Base-by-base conservation (phyloP, 805 yeast species). In the Ogataea corticis region DNA sequence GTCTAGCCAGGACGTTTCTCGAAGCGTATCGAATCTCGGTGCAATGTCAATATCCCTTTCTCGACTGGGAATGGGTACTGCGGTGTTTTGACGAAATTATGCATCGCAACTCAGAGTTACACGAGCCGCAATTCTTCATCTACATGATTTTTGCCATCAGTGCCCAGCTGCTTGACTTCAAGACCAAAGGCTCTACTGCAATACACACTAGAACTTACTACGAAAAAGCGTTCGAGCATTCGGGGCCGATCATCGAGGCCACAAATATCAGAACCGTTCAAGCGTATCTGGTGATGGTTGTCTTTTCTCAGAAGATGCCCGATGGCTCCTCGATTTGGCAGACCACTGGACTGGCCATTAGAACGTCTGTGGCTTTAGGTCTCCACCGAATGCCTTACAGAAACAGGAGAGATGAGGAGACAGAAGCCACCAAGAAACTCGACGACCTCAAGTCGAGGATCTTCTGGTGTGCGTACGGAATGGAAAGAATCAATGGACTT, bases 391-490 rank as follows among this genome's bases (percentile, higher is more conserved):
- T 53, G 29, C 62, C 66, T 1, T 61, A 52, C 31, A 40, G 54
- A 27, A 37, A 12, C 31, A 37, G 32, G 14, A 11, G 40, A 16
- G 40, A 37, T 19, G 40, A 37, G 17, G 40, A 37, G 21, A 37
- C 40, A 13, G 40, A 37, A 25, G 23, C 32, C 23, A 37, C 31
- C 3, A 27, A 28, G 15, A 18, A 21, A 15, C 46, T 19, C 31
- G 41, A 38, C 41, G 51, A 31, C 16, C 41, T 12, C 40, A 45
- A 14, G 15, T 37, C 40, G 41, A 40, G 69, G 21, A 51, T 67
- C 6, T 66, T 67, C 44, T 67, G 70, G 70, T 62, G 63, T 44
- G 68, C 68, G 3, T 67, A 65, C 47, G 65, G 68, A 4, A 51
- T 66, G 51, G 70, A 67, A 45, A 45, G 70, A 43, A 59, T 65